phyloP scores from a whole-genome alignment of 202 grass and related monocot species.

The Cymbopogon flexuosus region DNA sequence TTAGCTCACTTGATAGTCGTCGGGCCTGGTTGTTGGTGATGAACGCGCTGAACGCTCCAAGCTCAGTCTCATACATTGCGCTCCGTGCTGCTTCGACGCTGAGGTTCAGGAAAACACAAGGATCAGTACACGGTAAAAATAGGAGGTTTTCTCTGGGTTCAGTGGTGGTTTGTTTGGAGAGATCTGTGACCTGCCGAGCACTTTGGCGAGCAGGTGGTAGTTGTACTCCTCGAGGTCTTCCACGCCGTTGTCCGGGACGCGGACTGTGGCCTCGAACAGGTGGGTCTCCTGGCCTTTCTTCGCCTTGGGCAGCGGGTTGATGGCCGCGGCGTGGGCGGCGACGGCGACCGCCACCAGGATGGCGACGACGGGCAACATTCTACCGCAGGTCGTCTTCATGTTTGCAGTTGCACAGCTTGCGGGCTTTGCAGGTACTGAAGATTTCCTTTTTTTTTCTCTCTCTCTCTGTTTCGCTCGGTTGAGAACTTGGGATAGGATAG shows the following conservation, averaged over 20 bases:
- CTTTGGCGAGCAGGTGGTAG: constrained; percentile 25
- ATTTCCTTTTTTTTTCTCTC: neutral
- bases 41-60: constrained; percentile 27
- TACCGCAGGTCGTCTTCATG: constrained; percentile 26
- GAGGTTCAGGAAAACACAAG: neutral
- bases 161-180: neutral
- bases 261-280: constrained; percentile 39
- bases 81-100: constrained; percentile 32
- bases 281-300: constrained; percentile 24
- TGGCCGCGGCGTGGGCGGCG: neutral
- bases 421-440: neutral
- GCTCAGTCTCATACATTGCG: constrained; percentile 21
- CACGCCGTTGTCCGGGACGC: neutral
- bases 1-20: constrained; percentile 35
- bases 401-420: neutral
- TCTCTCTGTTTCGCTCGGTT: neutral
- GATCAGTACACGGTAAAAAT: neutral
- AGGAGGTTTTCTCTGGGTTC: no score
- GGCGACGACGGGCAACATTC: neutral
- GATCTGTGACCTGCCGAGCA: constrained; percentile 28
- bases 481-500: neutral
- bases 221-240: constrained; percentile 34
- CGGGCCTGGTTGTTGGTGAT: constrained; percentile 51
- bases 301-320: neutral
- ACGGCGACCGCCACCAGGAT: constrained; percentile 20